These are phyloP conservation scores for Hypsizygus ulmarius DNA, from an alignment of 1,284 basidiomycete genomes.

Conservation along the genomic window DNA sequence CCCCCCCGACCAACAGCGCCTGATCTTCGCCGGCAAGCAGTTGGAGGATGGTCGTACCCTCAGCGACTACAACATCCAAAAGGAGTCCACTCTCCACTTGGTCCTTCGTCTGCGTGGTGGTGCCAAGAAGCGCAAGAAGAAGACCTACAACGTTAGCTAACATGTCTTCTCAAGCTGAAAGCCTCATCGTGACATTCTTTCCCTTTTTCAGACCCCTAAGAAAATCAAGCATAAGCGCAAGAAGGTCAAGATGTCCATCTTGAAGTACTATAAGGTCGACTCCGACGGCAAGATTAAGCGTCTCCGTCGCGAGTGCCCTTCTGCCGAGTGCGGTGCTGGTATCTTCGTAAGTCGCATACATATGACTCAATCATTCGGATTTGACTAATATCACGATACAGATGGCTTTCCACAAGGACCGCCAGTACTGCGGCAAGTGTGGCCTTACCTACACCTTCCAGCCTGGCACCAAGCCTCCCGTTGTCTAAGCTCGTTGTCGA, in stretches of 20 bases:
- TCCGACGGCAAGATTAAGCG: slow-evolving; percentile 99
- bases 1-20: slow-evolving; percentile 93
- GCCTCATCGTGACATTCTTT: slow-evolving; percentile 1
- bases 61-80: slow-evolving; percentile 85
- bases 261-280: slow-evolving; percentile 99
- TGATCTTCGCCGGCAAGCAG: slow-evolving; percentile 99
- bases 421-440: slow-evolving; percentile 95
- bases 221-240: slow-evolving; percentile 99
- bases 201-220: slow-evolving; percentile 82
- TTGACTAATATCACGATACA: slow-evolving; percentile 26
- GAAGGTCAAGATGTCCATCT: slow-evolving; percentile 99
- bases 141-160: slow-evolving; percentile 84
- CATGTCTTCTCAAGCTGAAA: background rate
- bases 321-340: slow-evolving; percentile 90
- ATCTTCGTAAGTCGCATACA: slow-evolving; percentile 70
- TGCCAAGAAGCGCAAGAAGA: slow-evolving; percentile 99
- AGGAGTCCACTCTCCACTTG: slow-evolving; percentile 83
- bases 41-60: slow-evolving; percentile 92
- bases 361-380: background rate
- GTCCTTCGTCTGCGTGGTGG: slow-evolving; percentile 95
- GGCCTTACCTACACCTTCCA: slow-evolving; percentile 89
- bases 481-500: slow-evolving; percentile 40
- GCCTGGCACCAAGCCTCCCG: slow-evolving; percentile 73
- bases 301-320: slow-evolving; percentile 94
- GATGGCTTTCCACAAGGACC: slow-evolving; percentile 95